Evolutionary conservation across 768 basidiomycete species (phyloP), one percentile per base, ranked within the genome.

Genomic region (Boletus rubroflammeus): DNA sequence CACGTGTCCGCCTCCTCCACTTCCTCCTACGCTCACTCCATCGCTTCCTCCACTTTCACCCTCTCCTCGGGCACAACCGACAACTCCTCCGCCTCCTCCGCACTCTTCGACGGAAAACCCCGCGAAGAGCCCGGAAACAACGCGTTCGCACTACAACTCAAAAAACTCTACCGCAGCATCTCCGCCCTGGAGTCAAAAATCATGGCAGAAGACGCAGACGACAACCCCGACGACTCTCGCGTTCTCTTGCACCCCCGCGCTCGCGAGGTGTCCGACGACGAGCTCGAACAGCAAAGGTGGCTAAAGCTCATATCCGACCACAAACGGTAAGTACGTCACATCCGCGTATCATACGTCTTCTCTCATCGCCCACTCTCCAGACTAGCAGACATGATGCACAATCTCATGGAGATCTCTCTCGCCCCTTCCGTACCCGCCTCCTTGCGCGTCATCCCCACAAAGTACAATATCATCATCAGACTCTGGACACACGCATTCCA

Each of bases 391-490:
- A 81, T 83, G 55, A 92, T 96, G 61, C 93, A 94, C 71, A 86
- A 90, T 55, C 81, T 99, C 26, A 81, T 99, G 50, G 80, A 84
- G 36, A 83, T 96, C 1, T 90, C 93, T 0, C 81, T 92, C 36
- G 86, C 94, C 3, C 92, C 94, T 1, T 83, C 83, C 10, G 86
- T 96, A 0, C 96, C 97, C 0, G 85, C 90, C 0, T 94, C 93
- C 0, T 75, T 98, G 2, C 88, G 93, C 42, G 85, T 87, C 54
- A 90, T 98, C 46, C 93, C 96, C 0, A 84, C 82, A 36, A 95
- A 94, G 64, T 98, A 98, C 76, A 97, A 97, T 72, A 95, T 98
- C 63, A 90, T 96, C 56, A 85, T 86, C 38, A 84, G 96, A 10
- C 78, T 98, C 0, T 98, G 97, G 97, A 87, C 89, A 0, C 86